These are phyloP conservation scores for Tribonema minus DNA, from an alignment of 108 stramenopile species.

Conservation along the genomic window DNA sequence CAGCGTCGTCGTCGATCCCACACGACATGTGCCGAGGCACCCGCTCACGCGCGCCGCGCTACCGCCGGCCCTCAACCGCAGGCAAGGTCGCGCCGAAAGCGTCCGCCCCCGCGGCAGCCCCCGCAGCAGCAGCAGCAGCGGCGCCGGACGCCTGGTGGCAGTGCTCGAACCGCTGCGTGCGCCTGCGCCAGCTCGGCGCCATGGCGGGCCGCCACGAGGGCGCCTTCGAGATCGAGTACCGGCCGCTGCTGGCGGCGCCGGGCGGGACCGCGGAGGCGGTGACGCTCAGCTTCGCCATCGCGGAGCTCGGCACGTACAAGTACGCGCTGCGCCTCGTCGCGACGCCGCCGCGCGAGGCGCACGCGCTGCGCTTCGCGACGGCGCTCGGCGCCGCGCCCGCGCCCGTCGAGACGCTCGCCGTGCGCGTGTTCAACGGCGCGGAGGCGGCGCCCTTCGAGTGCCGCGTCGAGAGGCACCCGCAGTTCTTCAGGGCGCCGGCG, in stretches of 20 bases:
- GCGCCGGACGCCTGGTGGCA: constrained; percentile 52
- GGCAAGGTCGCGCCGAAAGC: too few relatives aligned
- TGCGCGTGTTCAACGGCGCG: constrained; percentile 40
- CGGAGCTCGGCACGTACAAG: constrained; percentile 59
- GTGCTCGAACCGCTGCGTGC: constrained; percentile 43
- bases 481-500: constrained; percentile 32
- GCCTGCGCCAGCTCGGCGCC: constrained; percentile 31
- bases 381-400: constrained; percentile 46
- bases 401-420: constrained; percentile 50
- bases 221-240: constrained; percentile 61
- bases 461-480: constrained; percentile 28
- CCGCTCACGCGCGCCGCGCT: not conserved
- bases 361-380: constrained; percentile 50
- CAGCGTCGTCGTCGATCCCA: too few relatives aligned
- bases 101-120: too few relatives aligned
- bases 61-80: too few relatives aligned
- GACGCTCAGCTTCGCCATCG: constrained; percentile 35
- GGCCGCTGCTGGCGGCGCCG: constrained; percentile 50
- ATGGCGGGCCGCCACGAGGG: constrained; percentile 57
- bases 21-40: too few relatives aligned
- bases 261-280: constrained; percentile 37
- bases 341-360: constrained; percentile 34
- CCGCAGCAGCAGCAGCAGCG: too few relatives aligned
- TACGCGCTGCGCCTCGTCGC: constrained; percentile 52
- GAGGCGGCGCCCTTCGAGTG: constrained; percentile 38